Percentiles rank a stretch among this genome's conserved stretches.
Conservation (phyloP, 163 green algal genomes). For the Scenedesmus sp. region DNA sequence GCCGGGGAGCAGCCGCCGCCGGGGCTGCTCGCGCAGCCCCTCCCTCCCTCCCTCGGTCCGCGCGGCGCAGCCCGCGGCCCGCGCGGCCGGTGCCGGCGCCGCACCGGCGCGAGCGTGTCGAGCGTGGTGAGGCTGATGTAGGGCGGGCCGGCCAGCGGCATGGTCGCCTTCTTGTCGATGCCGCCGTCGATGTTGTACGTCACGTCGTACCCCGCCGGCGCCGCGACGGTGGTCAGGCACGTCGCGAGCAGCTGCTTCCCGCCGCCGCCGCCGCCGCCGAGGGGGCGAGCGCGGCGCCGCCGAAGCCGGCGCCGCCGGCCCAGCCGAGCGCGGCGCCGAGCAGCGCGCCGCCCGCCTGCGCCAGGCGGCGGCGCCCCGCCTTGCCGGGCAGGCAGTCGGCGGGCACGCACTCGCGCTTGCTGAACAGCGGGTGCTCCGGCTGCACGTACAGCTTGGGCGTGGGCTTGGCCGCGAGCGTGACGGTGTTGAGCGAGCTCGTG, state of each 20-base stretch:
- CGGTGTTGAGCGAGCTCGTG: conserved; percentile 22
- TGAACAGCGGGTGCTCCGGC: conserved; percentile 23
- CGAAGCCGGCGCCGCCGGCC: too few species aligned
- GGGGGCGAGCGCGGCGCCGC: too few species aligned
- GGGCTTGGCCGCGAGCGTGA: conserved; percentile 15
- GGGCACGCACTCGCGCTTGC: conserved; percentile 2
- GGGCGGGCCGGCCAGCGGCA: background rate
- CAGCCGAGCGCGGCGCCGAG: too few species aligned
- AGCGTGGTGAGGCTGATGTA: conserved; percentile 18
- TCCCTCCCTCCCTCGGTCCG: too few species aligned
- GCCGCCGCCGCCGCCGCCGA: background rate
- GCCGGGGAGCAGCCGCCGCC: background rate
- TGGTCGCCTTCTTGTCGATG: conserved; percentile 25
- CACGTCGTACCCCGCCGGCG: conserved; percentile 21
- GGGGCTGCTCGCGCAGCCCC: background rate
- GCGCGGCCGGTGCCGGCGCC: too few species aligned
- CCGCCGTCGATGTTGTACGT: conserved; percentile 37
- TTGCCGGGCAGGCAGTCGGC: conserved; percentile 25
- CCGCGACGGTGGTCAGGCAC: conserved; percentile 27
- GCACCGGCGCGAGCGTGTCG: conserved; percentile 30
- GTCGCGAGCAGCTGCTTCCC: background rate
- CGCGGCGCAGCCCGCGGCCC: too few species aligned
- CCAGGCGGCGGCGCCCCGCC: background rate
- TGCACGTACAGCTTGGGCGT: conserved; percentile 20
- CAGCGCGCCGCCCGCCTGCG: too few species aligned